Percentiles rank a stretch among this genome's conserved stretches.
These are phyloP conservation scores for Exophiala sp. DNA, from an alignment of 2,329 filamentous ascomycete species.

Conservation along the genomic window DNA sequence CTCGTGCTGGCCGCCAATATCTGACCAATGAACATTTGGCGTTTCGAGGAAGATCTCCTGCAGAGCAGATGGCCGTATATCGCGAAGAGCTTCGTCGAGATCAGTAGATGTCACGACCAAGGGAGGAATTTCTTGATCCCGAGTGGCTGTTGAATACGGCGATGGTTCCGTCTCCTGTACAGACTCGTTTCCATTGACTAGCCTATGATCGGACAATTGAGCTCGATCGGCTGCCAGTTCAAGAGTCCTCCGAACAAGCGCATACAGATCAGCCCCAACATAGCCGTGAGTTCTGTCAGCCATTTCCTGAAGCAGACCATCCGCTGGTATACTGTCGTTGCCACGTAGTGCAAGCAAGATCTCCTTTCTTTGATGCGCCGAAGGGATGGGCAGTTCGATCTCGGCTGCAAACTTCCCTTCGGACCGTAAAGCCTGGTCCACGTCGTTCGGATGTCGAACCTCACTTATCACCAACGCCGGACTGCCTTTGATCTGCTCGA, in stretches of 20 bases:
- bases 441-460: conserved; percentile 64
- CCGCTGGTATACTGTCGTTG: conserved; percentile 45
- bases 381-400: conserved; percentile 71
- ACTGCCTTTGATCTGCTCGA: conserved; percentile 39
- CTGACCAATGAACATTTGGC: conserved; percentile 75
- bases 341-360: conserved; percentile 61
- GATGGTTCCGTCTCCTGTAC: not conserved
- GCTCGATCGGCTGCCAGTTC: conserved; percentile 15
- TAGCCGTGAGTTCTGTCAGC: conserved; percentile 79
- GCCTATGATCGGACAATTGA: not conserved
- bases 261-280: conserved; percentile 69
- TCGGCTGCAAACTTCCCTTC: conserved; percentile 60
- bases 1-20: conserved; percentile 77
- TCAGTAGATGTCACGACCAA: conserved; percentile 43
- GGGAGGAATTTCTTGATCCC: not conserved
- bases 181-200: not conserved
- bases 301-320: conserved; percentile 53
- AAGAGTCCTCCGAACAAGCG: conserved; percentile 53
- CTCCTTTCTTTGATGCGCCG: conserved; percentile 61
- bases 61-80: conserved; percentile 77
- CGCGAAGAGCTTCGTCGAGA: conserved; percentile 59
- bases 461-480: conserved; percentile 69
- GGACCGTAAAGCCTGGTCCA: conserved; percentile 64
- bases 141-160: not conserved
- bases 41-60: conserved; percentile 83